Evolutionary conservation across 1,284 basidiomycete species (phyloP), one percentile per base, ranked within the genome.

Genomic region (Marasmius tenuissimus): DNA sequence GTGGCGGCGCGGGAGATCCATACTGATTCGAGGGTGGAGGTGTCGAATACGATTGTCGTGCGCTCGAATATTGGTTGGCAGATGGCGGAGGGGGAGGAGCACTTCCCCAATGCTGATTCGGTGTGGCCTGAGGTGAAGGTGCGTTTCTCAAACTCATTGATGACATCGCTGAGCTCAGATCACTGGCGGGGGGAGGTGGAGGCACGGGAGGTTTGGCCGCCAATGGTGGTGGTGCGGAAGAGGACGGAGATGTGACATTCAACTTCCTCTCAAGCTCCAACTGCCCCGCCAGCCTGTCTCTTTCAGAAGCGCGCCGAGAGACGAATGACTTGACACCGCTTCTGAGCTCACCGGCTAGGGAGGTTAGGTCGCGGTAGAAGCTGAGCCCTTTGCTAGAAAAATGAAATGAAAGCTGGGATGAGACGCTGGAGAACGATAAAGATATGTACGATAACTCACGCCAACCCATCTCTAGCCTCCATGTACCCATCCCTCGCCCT

Each of bases 331-430:
- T 84, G 1, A 87, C 85, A 64, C 88, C 88, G 6, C 81, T 75
- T 57, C 81, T 79, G 7, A 98, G 81, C 8, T 81, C 82, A 0
- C 76, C 72, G 2, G 88, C 81, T 35, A 97, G 76, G 42, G 87
- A 86, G 0, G 82, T 84, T n/a, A 98, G 80, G 65, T 96, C 93
- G 5, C 80, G 81, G 73, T 98, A 98, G 75, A 97, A 99, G 54
- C 89, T 87, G 3, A 93, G 76, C 0, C 95, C 97, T 72, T 96
- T 96, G 18, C 89, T 93, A 70, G 66, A 66, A 40, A 52, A 58
- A 57, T 57, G 12, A 9, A 52, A 55, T 42, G 10, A 22, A 60
- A 59, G 61, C 60, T 69, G 47, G 39, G 50, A 40, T 54, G 40
- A 62, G 45, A 4, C 18, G 42, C 18, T 37, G 22, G 52, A 65